These are phyloP conservation scores for Globisporangium okanoganense DNA, from an alignment of 352 stramenopile species.

Conservation along the genomic window DNA sequence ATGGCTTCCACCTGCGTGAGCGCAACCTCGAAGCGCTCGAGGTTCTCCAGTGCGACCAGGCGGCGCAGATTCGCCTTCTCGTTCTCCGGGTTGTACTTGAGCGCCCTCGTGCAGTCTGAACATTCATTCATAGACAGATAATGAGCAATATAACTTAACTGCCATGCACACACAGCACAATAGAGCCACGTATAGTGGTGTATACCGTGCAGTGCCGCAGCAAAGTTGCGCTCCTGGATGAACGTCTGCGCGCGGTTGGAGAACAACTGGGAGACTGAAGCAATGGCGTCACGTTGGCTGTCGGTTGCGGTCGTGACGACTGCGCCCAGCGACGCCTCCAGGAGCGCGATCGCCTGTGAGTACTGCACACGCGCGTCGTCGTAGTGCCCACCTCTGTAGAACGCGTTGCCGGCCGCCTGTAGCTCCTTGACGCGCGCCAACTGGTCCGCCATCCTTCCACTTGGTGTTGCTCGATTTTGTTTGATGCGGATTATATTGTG, in stretches of 20 bases:
- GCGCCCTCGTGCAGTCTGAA: slow-evolving; percentile 47
- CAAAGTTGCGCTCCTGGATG: slow-evolving; percentile 75
- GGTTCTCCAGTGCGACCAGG: slow-evolving; percentile 64
- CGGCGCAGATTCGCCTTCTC: slow-evolving; percentile 64
- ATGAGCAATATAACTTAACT: background rate
- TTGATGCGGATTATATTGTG: no score
- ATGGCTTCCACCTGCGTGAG: slow-evolving; percentile 40
- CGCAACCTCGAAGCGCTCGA: slow-evolving; percentile 73
- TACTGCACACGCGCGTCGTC: slow-evolving; percentile 51
- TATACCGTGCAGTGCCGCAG: slow-evolving; percentile 47
- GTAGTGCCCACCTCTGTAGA: slow-evolving; percentile 54
- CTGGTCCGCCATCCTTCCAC: background rate
- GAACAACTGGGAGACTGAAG: slow-evolving; percentile 35
- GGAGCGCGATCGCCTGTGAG: slow-evolving; percentile 31
- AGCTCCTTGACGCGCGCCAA: slow-evolving; percentile 25
- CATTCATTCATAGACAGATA: background rate
- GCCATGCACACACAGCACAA: background rate
- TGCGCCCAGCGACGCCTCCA: slow-evolving; percentile 13
- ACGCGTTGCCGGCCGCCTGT: slow-evolving; percentile 41
- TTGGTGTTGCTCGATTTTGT: background rate
- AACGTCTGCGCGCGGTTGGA: slow-evolving; percentile 67
- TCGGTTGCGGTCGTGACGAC: background rate
- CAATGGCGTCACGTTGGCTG: background rate
- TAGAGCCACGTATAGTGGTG: background rate
- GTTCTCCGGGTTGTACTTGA: slow-evolving; percentile 50